Conservation (phyloP, 1,284 basidiomycete genomes). For the Inonotus hispidus region DNA sequence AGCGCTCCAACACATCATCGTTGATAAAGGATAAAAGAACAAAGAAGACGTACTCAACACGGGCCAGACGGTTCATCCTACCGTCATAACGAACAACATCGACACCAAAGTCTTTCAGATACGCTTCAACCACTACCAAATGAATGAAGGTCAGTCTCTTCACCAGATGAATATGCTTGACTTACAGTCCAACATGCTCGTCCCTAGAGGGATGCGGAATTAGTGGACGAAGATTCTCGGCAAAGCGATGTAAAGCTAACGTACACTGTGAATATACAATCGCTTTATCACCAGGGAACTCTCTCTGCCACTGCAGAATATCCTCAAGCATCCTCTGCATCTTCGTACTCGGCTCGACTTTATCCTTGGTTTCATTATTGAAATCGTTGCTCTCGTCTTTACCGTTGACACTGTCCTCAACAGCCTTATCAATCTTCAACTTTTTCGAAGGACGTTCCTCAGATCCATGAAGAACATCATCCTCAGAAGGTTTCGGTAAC, state of each 20-base stretch:
- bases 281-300: constrained; percentile 57
- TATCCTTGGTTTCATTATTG: constrained; percentile 28
- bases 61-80: constrained; percentile 47
- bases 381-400: not conserved
- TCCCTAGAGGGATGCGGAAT: constrained; percentile 43
- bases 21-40: not conserved
- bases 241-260: constrained; percentile 22
- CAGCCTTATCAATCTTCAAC: constrained; percentile 25
- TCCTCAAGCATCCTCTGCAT: constrained; percentile 52
- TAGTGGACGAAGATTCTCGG: not conserved
- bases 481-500: not conserved
- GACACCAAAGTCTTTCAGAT: constrained; percentile 55
- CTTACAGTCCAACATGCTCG: constrained; percentile 55
- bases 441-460: constrained; percentile 24
- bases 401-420: not conserved
- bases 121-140: constrained; percentile 43
- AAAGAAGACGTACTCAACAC: constrained; percentile 33
- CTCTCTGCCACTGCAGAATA: constrained; percentile 48
- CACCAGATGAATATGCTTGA: not conserved
- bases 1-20: too few species aligned
- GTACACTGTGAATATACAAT: constrained; percentile 67
- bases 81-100: constrained; percentile 58
- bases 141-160: not conserved
- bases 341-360: constrained; percentile 56
- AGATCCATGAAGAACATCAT: too few species aligned